A percentile compares a stretch with the other conserved stretches of the same genome.
Conservation (phyloP, 176 grass and related monocot species). For the Juncus effusus region DNA sequence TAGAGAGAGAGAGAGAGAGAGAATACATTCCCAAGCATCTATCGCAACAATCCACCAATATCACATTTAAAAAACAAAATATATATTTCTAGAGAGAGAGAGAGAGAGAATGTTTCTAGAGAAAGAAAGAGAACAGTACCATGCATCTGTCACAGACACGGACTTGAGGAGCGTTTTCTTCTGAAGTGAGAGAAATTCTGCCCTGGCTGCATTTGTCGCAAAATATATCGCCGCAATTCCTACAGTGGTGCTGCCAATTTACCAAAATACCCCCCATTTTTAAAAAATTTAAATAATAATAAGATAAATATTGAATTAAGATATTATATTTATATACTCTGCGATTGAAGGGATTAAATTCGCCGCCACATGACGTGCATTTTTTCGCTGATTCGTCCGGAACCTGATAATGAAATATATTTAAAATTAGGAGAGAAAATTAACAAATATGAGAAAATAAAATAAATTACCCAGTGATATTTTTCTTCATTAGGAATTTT, state of each 20-base stretch:
- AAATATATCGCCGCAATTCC: constrained; percentile 98
- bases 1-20: constrained; percentile 1
- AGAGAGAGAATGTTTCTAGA: constrained; percentile 14
- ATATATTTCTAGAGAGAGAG: too few relatives aligned
- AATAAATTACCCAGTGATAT: constrained; percentile 85
- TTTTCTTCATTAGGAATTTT: constrained; percentile 94
- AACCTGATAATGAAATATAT: constrained; percentile 43
- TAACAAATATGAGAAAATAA: not conserved
- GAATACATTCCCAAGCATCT: constrained; percentile 69
- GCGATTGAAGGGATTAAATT: constrained; percentile 91
- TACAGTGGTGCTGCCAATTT: constrained; percentile 80
- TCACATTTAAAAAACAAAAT: too few relatives aligned
- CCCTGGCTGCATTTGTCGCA: constrained; percentile 97
- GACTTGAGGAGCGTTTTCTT: constrained; percentile 85
- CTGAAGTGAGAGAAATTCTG: constrained; percentile 84
- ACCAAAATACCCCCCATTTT: constrained; percentile 12
- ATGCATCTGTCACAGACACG: constrained; percentile 99
- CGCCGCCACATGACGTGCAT: constrained; percentile 67
- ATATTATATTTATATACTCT: constrained; percentile 41
- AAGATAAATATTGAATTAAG: too few relatives aligned
- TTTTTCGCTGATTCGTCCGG: constrained; percentile 87
- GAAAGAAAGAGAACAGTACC: constrained; percentile 36
- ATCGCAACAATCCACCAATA: too few relatives aligned
- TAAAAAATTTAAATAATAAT: too few relatives aligned
- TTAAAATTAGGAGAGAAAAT: constrained; percentile 18